phyloP scores from a whole-genome alignment of 2,329 filamentous ascomycete genomes.

The Epichloe sibirici region DNA sequence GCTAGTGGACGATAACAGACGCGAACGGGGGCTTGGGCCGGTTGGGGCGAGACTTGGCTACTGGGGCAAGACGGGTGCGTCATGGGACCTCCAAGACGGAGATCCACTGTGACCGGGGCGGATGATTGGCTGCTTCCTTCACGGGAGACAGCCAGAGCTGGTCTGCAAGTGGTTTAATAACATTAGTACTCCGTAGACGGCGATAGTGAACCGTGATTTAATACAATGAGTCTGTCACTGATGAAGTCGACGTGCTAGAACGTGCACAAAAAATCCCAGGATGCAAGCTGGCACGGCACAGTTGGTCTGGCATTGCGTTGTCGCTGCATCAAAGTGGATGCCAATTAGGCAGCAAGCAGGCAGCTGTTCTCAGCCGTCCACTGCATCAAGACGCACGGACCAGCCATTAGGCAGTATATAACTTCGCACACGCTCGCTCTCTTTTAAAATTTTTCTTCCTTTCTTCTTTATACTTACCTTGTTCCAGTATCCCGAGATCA shows the following conservation, averaged over 20 bases:
- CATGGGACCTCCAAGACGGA: slow-evolving; percentile 19
- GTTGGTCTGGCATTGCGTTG: neutral
- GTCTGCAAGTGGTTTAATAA: neutral
- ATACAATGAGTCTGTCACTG: too few relatives aligned
- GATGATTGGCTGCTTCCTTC: neutral
- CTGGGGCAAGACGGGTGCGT: slow-evolving; percentile 16
- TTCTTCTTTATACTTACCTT: slow-evolving; percentile 42
- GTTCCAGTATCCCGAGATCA: slow-evolving; percentile 30
- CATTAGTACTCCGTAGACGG: too few relatives aligned
- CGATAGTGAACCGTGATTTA: too few relatives aligned
- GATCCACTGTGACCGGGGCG: neutral
- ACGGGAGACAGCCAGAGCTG: neutral
- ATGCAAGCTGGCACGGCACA: too few relatives aligned
- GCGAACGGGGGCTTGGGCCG: neutral
- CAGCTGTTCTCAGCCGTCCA: neutral
- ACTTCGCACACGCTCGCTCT: slow-evolving; percentile 2
- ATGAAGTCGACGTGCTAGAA: too few relatives aligned
- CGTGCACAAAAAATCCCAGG: too few relatives aligned
- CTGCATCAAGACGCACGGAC: slow-evolving; percentile 12
- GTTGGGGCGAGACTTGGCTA: slow-evolving; percentile 10
- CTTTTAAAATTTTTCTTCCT: slow-evolving; percentile 12
- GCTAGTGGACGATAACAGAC: too few relatives aligned
- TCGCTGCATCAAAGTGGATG: neutral
- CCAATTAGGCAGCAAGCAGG: slow-evolving; percentile 8
- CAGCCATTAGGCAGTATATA: slow-evolving; percentile 12